Base-by-base conservation (phyloP, 1,139 yeast genomes). In the Diutina rugosa region DNA sequence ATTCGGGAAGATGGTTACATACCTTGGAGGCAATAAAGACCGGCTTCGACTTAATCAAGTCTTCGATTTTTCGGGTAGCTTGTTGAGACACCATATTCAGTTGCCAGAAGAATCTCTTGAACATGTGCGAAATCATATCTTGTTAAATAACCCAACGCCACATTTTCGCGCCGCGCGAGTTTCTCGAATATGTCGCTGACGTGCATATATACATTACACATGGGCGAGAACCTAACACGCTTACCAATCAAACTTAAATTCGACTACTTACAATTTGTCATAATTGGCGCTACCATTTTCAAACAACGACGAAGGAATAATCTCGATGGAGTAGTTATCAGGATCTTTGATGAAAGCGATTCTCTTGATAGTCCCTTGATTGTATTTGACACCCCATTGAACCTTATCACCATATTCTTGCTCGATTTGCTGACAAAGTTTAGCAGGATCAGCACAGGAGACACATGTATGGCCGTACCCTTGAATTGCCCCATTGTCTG, bases 401-500 rank as follows among this genome's bases (percentile, higher is more conserved):
- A 69, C 65, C 45, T 68, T 64, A 51, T 71, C 71, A 16, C 72
- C 72, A 56, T 61, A 69, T 46, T 65, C 67, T 10, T 16, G 32
- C 63, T 82, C 80, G 64, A 85, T 70, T 63, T 77, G 74, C 48
- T 75, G 65, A 69, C 85, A 72, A 67, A 87, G 74, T 59, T 72
- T 67, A 55, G 67, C 81, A 4, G 95, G 84, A 63, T 90, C 83
- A 48, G 79, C 74, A 59, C 84, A 81, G n/a, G 89, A 76, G 55
- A 93, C 73, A 64, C 95, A 88, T 59, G 88, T 78, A 71, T 91
- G 97, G 46, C 96, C 96, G 66, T 80, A 93, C 16, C 98, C 98
- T 65, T 81, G 85, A 18, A 86, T 84, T 51, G 82, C 78, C 26
- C 84, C 84, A 57, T 72, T 67, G 51, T 70, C 78, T 45, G 78